Base-by-base conservation (phyloP, 805 yeast genomes). In the Candida arabinofermentans region DNA sequence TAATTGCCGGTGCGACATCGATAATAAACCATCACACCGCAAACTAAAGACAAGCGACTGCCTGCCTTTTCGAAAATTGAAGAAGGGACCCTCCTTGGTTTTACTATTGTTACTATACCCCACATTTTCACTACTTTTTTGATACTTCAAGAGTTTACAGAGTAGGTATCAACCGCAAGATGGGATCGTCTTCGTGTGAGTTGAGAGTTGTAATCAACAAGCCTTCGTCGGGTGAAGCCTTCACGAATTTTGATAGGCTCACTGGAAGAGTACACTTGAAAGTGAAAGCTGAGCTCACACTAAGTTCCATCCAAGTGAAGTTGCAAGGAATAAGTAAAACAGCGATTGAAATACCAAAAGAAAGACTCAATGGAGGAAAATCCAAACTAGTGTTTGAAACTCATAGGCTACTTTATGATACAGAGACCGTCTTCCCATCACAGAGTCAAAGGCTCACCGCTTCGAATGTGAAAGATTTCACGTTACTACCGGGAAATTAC, bases 391-490 rank as follows among this genome's bases (percentile, higher is more conserved):
- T 44, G 2, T 18, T 26, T 16, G 77, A 71, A 48, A 54, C 54
- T 6, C 82, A 77, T 51, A 67, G 68, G 42, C 58, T 76, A 8
- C 59, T 77, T 17, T 76, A 75, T 48, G 78, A 75, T 40, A 68
- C 77, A 1, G 42, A 51, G 22, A 66, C 75, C 0, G 74, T 77
- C 21, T 77, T 77, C 42, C 82, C 81, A 2, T 77, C 82, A 0
- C 66, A 63, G 12, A 71, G 75, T 39, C 66, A 75, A 10, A 56
- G 77, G 18, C 55, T 61, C 36, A 75, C 72, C 1, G 63, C 74
- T 8, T 26, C 35, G 22, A 59, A 53, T 31, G 62, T 71, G 8
- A 66, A 67, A 43, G 76, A 67, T 44, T 70, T 70, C 46, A 71
- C 75, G 0, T 57, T 76, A 43, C 58, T 71, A 3, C 76, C 81